Base-by-base conservation (phyloP, 805 yeast species). In the Teunomyces panamensis region DNA sequence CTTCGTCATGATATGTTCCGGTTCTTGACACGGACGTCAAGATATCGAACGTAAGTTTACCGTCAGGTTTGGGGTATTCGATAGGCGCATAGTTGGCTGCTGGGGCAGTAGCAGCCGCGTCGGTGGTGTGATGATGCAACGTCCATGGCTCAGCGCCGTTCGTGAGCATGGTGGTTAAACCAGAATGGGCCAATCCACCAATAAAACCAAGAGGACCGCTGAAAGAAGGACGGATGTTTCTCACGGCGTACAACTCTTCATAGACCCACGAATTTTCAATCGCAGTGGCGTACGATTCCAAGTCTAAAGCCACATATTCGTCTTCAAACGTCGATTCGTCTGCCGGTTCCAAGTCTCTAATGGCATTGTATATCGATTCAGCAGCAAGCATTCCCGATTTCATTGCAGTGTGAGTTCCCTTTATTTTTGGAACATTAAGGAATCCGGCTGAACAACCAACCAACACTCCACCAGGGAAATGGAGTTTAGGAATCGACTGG, bases 361-460 rank as follows among this genome's bases (percentile, higher is more conserved):
- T 51, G 20, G 49, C 52, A 3, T 75, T 72, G 58, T 74, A 89
- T 36, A 90, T 86, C 17, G 78, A 64, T 59, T 94, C 97, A 2
- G 98, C 99, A 2, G 99, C 99, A 27, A 94, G 67, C 78, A 94
- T 84, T 29, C 98, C 99, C 8, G 94, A 78, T 67, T 94, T 94
- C 83, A 94, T 89, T 1, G 99, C 98, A 1, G 97, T 92, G 65
- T 94, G 99, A 0, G 97, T 85, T 11, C 99, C 99, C 70, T 94
- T 94, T 60, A 94, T 88, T 67, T 92, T 94, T 45, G 99, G 97
- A 39, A 94, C 98, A 63, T 94, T 94, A 81, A 94, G 80, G 66
- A 94, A 92, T 1, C 99, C 99, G 3, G 99, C 99, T 48, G 95
- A 74, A 48, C 96, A 94, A 29, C 99, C 99, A 34, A 94, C 92